Evolutionary conservation across 2,329 filamentous ascomycete genomes (phyloP).

Genomic region (Aspergillus pseudonomiae): DNA sequence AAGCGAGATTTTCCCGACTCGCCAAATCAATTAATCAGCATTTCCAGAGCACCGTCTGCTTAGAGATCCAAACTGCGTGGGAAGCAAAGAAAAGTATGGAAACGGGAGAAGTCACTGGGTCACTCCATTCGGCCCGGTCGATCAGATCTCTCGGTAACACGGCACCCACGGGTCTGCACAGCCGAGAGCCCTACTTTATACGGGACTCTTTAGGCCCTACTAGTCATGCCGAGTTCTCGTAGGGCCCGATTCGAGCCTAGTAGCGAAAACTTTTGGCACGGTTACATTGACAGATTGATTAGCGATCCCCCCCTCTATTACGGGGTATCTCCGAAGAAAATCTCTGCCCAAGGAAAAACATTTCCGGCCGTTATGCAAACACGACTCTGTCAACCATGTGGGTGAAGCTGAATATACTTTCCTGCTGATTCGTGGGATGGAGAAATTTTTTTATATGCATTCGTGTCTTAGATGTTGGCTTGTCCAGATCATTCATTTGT

Average conservation of each 20-base stretch:
- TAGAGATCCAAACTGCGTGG: neutral
- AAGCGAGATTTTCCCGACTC: neutral
- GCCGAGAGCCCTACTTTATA: neutral
- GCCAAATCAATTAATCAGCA: neutral
- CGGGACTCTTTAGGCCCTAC: neutral
- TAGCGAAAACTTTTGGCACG: neutral
- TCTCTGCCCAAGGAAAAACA: neutral
- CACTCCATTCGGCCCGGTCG: slow-evolving; percentile 18
- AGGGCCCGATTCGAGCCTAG: neutral
- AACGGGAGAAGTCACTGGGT: slow-evolving; percentile 8
- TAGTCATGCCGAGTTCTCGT: neutral
- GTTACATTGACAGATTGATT: neutral
- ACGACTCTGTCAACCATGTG: slow-evolving; percentile 1
- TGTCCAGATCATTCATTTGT: neutral
- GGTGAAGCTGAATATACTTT: slow-evolving; percentile 2
- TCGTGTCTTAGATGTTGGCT: neutral
- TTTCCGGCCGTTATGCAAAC: neutral
- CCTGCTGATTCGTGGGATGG: neutral
- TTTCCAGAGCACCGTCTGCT: neutral
- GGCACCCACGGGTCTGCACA: slow-evolving; percentile 11
- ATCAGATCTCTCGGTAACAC: slow-evolving; percentile 17
- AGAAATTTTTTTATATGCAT: neutral
- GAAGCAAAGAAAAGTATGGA: neutral
- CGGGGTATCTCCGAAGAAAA: neutral
- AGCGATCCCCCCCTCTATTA: neutral